Percentiles rank a stretch among this genome's conserved stretches.
Conservation (phyloP, 805 yeast genomes). For the Lachancea nothofagi region DNA sequence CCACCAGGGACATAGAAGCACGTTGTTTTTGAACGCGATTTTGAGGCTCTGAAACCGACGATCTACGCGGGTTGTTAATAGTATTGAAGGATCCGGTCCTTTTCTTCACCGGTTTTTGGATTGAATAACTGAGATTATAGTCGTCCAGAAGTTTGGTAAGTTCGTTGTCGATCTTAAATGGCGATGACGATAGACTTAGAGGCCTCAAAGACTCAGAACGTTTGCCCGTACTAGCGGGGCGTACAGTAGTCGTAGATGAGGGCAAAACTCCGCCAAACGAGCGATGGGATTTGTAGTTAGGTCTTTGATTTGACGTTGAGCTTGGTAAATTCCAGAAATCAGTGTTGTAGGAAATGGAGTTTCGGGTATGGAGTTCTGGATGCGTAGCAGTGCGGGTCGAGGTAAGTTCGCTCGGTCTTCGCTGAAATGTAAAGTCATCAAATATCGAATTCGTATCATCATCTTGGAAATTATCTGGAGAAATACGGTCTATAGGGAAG, state of each 20-base stretch:
- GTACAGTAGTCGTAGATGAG: conserved; percentile 1
- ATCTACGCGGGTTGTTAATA: conserved; percentile 6
- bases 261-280: conserved; percentile 5
- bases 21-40: conserved; percentile 28
- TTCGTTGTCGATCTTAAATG: conserved; percentile 20
- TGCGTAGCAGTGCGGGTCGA: conserved; percentile 12
- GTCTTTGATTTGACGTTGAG: conserved; percentile 1
- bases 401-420: conserved; percentile 24
- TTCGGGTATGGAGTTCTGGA: conserved; percentile 14
- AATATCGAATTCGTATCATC: conserved; percentile 12
- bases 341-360: conserved; percentile 28
- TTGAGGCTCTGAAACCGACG: conserved; percentile 10
- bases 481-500: conserved; percentile 1
- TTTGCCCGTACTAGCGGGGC: conserved; percentile 3
- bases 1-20: conserved; percentile 26
- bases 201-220: conserved; percentile 4
- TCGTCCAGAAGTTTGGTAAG: conserved; percentile 23
- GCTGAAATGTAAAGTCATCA: conserved; percentile 14
- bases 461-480: conserved; percentile 4
- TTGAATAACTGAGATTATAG: conserved; percentile 20
- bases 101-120: conserved; percentile 4
- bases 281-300: conserved; percentile 1
- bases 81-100: conserved; percentile 12
- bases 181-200: conserved; percentile 1
- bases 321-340: conserved; percentile 27